These are phyloP conservation scores for Coelastrella sp. DNA, from an alignment of 139 green algal species.

Conservation along the genomic window DNA sequence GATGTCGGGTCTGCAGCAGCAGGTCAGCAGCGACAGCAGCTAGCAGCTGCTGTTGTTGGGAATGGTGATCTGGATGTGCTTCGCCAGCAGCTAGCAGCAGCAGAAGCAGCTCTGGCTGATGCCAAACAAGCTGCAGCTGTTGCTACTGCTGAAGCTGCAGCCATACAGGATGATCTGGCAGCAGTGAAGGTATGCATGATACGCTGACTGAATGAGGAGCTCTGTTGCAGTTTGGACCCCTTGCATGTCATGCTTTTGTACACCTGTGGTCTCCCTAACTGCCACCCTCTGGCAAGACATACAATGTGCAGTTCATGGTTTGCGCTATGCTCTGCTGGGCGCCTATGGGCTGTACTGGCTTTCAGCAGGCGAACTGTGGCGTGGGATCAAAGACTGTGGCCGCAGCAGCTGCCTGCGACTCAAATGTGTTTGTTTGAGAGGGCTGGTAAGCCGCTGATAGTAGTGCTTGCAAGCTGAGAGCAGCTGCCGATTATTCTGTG, in stretches of 20 bases:
- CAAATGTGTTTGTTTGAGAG: too few relatives aligned
- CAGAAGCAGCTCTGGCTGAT: background rate
- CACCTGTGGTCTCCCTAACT: too few relatives aligned
- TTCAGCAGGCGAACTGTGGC: background rate
- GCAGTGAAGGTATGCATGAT: slow-evolving; percentile 6
- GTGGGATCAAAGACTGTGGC: background rate
- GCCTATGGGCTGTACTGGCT: too few relatives aligned
- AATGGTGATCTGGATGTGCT: background rate
- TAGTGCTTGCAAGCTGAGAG: too few relatives aligned
- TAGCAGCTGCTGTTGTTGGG: background rate
- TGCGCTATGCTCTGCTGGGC: too few relatives aligned
- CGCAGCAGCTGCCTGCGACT: background rate
- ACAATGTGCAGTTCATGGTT: too few relatives aligned
- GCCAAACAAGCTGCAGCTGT: slow-evolving; percentile 16
- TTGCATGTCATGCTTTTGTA: too few relatives aligned
- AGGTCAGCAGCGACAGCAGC: background rate
- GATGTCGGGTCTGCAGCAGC: background rate
- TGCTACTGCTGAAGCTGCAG: slow-evolving; percentile 20
- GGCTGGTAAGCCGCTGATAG: too few relatives aligned
- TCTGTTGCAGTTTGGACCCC: too few relatives aligned
- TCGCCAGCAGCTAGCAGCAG: background rate
- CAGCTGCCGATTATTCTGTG: too few relatives aligned
- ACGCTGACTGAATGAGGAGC: too few relatives aligned
- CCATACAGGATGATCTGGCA: slow-evolving; percentile 33
- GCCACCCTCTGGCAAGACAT: too few relatives aligned